Percentiles rank a stretch among this genome's conserved stretches.
These are phyloP conservation scores for Cynanchum wilfordii DNA, from an alignment of 257 asterid genomes.

Conservation along the genomic window DNA sequence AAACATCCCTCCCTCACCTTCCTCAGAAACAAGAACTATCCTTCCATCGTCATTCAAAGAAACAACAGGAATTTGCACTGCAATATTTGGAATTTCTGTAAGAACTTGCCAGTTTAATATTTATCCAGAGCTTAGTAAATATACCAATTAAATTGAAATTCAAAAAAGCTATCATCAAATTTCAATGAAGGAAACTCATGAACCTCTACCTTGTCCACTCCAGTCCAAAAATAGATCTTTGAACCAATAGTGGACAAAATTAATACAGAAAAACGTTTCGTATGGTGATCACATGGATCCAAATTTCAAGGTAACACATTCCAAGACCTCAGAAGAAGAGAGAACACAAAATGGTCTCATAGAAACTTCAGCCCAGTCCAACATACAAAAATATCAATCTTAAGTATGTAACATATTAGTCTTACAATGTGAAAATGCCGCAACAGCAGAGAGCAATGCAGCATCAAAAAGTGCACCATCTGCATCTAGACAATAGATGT, in stretches of 20 bases:
- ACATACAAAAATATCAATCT: no score
- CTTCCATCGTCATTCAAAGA: slow-evolving; percentile 81
- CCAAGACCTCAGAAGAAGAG: neutral
- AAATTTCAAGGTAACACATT: neutral
- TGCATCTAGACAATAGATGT: slow-evolving; percentile 92
- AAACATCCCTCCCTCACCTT: slow-evolving; percentile 34
- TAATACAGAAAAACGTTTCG: neutral
- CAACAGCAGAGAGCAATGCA: slow-evolving; percentile 90
- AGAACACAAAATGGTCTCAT: no score
- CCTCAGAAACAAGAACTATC: slow-evolving; percentile 59
- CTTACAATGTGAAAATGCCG: slow-evolving; percentile 86
- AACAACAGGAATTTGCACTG: slow-evolving; percentile 85
- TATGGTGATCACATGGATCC: neutral
- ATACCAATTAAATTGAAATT: slow-evolving; percentile 5
- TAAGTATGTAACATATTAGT: neutral
- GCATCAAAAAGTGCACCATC: slow-evolving; percentile 96
- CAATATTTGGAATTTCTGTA: slow-evolving; percentile 23
- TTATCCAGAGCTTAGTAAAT: neutral
- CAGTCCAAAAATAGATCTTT: neutral
- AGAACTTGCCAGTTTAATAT: neutral
- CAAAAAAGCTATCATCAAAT: neutral
- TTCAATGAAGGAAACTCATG: neutral
- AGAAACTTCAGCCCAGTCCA: neutral
- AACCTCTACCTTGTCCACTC: neutral
- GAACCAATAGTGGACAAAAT: neutral